These are phyloP conservation scores for Wickerhamiella cacticola DNA, from an alignment of 805 yeast species.

Conservation along the genomic window DNA sequence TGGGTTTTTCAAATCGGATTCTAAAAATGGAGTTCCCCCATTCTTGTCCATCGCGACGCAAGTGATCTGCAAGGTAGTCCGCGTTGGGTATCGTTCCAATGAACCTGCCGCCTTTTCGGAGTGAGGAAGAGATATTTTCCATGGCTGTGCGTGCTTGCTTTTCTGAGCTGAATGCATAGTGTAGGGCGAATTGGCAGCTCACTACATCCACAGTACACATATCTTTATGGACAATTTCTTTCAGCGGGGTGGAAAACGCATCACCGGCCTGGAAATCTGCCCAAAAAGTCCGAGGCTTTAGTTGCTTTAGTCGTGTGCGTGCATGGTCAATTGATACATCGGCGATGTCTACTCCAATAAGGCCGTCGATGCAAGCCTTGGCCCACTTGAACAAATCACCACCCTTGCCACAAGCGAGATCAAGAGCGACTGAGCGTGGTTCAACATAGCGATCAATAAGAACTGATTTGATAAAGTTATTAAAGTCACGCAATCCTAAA, in stretches of 20 bases:
- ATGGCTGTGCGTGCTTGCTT: conserved; percentile 61
- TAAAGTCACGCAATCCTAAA: conserved; percentile 74
- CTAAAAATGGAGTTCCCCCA: conserved; percentile 83
- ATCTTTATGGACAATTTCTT: conserved; percentile 57
- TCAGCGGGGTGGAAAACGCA: conserved; percentile 62
- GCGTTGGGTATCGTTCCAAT: conserved; percentile 92
- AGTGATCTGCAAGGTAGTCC: conserved; percentile 46
- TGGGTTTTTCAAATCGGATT: conserved; percentile 66
- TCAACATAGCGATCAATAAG: conserved; percentile 58
- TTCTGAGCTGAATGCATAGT: conserved; percentile 86
- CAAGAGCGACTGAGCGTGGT: conserved; percentile 51
- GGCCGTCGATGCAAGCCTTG: conserved; percentile 56
- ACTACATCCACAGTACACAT: conserved; percentile 81
- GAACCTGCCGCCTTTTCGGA: conserved; percentile 74
- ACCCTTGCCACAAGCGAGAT: conserved; percentile 95
- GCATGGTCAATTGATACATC: conserved; percentile 83
- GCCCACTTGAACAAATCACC: conserved; percentile 92
- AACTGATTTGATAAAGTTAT: conserved; percentile 82
- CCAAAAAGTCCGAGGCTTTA: conserved; percentile 44
- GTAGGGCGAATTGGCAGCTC: conserved; percentile 84
- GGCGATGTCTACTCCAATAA: conserved; percentile 85
- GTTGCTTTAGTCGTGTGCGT: conserved; percentile 53
- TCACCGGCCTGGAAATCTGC: conserved; percentile 87
- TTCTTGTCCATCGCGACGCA: conserved; percentile 40
- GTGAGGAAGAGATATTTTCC: conserved; percentile 60